Evolutionary conservation across 345 rosid species (phyloP), one percentile per base, ranked within the genome.

Genomic region (Citrus australasica): DNA sequence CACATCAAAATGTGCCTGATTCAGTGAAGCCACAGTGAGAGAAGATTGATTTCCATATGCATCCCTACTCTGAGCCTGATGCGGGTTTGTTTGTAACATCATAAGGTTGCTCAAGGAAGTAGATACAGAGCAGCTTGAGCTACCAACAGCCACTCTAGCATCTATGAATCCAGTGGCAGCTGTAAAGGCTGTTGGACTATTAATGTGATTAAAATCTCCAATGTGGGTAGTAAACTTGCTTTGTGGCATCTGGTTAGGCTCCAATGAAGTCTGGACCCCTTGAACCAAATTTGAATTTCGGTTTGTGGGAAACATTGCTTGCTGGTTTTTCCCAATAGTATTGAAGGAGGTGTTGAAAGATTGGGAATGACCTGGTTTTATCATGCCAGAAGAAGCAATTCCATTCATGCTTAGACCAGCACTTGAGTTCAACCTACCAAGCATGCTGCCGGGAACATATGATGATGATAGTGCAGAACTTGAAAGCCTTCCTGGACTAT

Each of bases 371-470:
- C 84, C 83, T 21, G 85, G 82, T 68, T 83, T 90, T 76, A 85
- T 79, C 58, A 89, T 76, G 64, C 89, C 81, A 24, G 94, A 88
- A 69, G 92, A 67, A 67, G 86, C 72, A 55, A 88, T 84, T 81
- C 91, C 97, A 33, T 79, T 87, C 74, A 85, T 72, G 72, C 82
- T 86, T 67, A 92, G 48, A 5, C 89, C 80, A 59, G 88, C 68
- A 53, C 89, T 82, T 37, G 97, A 85, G 77, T 94, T 92, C 76
- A 89, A 66, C 76, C 91, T 88, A 59, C 86, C 86, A 37, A 90
- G 84, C 83, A 88, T 72, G 42, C 86, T 77, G 19, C 85, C 83
- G 3, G 87, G 84, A 32, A 88, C 82, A 81, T 90, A 91, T 7
- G 94, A 74, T 5, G 93, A 74, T 37, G 94, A 85, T 68, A 88